A percentile compares a stretch with the other conserved stretches of the same genome.
Evolutionary conservation across 2,329 filamentous ascomycete species (phyloP).

Genomic region (Fusarium newnesense): DNA sequence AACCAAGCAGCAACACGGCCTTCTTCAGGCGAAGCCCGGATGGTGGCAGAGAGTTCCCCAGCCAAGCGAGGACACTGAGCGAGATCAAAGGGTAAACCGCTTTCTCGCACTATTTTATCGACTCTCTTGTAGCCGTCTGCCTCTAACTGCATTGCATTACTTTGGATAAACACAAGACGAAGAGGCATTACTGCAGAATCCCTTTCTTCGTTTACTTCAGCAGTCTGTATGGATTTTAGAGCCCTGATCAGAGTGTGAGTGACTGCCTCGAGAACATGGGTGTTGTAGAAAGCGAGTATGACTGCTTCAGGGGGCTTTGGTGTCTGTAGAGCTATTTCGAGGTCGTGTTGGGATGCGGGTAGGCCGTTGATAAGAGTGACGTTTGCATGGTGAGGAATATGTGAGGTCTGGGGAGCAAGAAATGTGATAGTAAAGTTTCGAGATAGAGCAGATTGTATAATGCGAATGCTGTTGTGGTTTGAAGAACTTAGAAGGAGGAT

Average conservation of each 20-base stretch:
- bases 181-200: slow-evolving; percentile 49
- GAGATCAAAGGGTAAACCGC: slow-evolving; percentile 45
- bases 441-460: slow-evolving; percentile 53
- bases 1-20: slow-evolving; percentile 12
- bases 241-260: slow-evolving; percentile 50
- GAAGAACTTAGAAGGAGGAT: slow-evolving; percentile 59
- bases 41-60: neutral
- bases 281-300: slow-evolving; percentile 60
- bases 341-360: slow-evolving; percentile 38
- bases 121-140: slow-evolving; percentile 60
- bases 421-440: slow-evolving; percentile 57
- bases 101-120: slow-evolving; percentile 53
- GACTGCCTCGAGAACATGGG: slow-evolving; percentile 54
- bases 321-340: slow-evolving; percentile 49
- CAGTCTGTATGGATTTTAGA: slow-evolving; percentile 50
- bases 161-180: slow-evolving; percentile 55
- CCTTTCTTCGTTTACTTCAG: slow-evolving; percentile 50
- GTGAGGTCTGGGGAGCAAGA: neutral
- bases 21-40: slow-evolving; percentile 1
- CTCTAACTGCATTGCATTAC: slow-evolving; percentile 57
- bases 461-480: slow-evolving; percentile 58
- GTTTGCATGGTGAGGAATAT: neutral
- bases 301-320: slow-evolving; percentile 48
- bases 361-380: slow-evolving; percentile 1
- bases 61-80: neutral